These are phyloP conservation scores for Clarireedia monteithiana DNA, from an alignment of 2,329 filamentous ascomycete genomes.

Conservation along the genomic window DNA sequence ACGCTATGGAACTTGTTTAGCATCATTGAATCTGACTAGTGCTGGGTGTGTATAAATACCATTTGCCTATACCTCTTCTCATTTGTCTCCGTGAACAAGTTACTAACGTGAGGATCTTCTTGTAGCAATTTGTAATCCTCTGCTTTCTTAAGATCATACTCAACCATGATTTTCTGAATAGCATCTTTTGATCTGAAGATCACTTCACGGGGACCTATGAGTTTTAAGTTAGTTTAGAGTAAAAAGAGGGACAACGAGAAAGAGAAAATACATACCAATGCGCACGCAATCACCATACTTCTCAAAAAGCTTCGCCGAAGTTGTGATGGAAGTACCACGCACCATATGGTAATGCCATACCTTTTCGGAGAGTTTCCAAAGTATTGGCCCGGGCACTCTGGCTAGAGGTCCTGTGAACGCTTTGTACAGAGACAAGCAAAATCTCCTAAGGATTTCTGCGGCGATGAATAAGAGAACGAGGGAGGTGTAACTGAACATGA, in stretches of 20 bases:
- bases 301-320: constrained; percentile 3
- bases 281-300: constrained; percentile 18
- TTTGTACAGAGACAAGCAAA: background rate
- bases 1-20: constrained; percentile 5
- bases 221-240: background rate
- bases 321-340: constrained; percentile 13
- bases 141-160: constrained; percentile 14
- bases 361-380: constrained; percentile 8
- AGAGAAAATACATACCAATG: constrained; percentile 10
- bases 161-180: constrained; percentile 13
- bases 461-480: background rate
- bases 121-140: constrained; percentile 10
- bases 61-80: constrained; percentile 15
- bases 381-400: constrained; percentile 16
- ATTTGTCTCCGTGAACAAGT: constrained; percentile 14
- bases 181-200: constrained; percentile 12
- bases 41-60: constrained; percentile 2
- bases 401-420: constrained; percentile 16
- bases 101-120: constrained; percentile 3
- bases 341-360: constrained; percentile 14
- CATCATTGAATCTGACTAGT: background rate
- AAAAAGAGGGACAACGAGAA: background rate
- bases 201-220: constrained; percentile 12
- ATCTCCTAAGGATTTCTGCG: constrained; percentile 5
- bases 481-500: background rate